These are phyloP conservation scores for Mucor mucedo DNA, from an alignment of 371 early-diverging fungal species.

Conservation along the genomic window DNA sequence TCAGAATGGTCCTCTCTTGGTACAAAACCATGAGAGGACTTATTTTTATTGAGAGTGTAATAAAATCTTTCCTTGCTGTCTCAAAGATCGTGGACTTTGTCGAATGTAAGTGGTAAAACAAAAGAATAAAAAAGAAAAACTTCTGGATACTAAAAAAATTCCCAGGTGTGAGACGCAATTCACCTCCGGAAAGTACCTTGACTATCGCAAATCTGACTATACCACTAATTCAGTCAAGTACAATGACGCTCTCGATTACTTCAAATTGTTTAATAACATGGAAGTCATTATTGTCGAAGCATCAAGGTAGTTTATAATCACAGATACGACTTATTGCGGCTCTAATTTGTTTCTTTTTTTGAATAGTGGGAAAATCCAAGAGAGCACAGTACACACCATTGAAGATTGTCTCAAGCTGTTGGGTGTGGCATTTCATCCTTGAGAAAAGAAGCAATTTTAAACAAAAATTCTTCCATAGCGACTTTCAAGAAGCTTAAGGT, in stretches of 20 bases:
- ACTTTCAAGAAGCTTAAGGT: constrained; percentile 20
- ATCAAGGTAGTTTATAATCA: constrained; percentile 14
- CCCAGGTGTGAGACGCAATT: constrained; percentile 21
- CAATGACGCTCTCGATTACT: background rate
- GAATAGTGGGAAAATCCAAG: constrained; percentile 13
- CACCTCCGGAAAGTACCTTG: background rate
- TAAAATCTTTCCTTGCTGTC: too few species aligned
- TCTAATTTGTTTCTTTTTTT: constrained; percentile 1
- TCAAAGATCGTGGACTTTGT: too few species aligned
- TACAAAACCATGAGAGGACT: too few species aligned
- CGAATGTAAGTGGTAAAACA: too few species aligned
- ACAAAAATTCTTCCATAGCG: constrained; percentile 10
- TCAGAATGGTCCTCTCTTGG: too few species aligned
- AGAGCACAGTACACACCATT: constrained; percentile 8
- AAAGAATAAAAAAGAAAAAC: too few species aligned
- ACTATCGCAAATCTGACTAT: background rate
- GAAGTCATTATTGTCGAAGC: constrained; percentile 25
- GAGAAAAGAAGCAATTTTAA: constrained; percentile 6
- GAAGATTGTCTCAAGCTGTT: constrained; percentile 17
- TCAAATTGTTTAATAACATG: constrained; percentile 5
- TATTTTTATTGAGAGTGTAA: too few species aligned
- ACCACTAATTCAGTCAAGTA: background rate
- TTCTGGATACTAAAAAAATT: background rate
- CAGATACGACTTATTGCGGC: background rate
- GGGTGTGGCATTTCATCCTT: constrained; percentile 9